Conservation (phyloP, 306 rosid species). For the Prunus kanzakura region DNA sequence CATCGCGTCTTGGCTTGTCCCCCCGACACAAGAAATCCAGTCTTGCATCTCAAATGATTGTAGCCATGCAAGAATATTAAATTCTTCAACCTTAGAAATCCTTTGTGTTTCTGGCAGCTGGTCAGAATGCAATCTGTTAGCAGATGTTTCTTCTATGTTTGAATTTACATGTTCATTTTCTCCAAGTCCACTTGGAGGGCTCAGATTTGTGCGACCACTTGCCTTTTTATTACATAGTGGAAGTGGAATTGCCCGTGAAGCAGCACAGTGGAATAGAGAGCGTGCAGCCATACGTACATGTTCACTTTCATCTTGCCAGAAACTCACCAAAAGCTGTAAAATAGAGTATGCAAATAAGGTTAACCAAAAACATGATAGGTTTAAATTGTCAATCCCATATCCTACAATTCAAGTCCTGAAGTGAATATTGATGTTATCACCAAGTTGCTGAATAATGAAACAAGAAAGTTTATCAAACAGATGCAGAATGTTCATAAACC, state of each 20-base stretch:
- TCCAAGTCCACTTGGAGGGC: conserved; percentile 29
- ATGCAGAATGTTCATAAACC: not conserved
- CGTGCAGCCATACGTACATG: conserved; percentile 98
- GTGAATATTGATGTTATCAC: not conserved
- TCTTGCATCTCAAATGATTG: conserved; percentile 95
- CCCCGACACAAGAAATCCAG: conserved; percentile 98
- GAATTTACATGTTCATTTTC: conserved; percentile 35
- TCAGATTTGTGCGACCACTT: conserved; percentile 31
- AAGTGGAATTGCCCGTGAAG: conserved; percentile 81
- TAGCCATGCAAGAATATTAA: conserved; percentile 66
- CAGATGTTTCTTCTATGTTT: conserved; percentile 34
- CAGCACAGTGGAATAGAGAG: conserved; percentile 92
- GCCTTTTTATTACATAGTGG: conserved; percentile 56
- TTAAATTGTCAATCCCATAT: conserved; percentile 8
- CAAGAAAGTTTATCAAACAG: not conserved
- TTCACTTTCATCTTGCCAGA: conserved; percentile 97
- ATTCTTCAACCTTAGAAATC: conserved; percentile 50
- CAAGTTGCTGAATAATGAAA: not conserved
- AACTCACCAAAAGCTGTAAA: conserved; percentile 90
- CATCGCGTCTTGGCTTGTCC: conserved; percentile 98
- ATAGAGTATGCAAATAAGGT: conserved; percentile 19
- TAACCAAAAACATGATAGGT: conserved; percentile 2
- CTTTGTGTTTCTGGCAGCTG: conserved; percentile 28
- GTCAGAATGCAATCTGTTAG: conserved; percentile 9
- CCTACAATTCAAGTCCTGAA: conserved; percentile 15